Base-by-base conservation (phyloP, 2,329 filamentous ascomycete genomes). In the Calonectria pseudoreteaudii region DNA sequence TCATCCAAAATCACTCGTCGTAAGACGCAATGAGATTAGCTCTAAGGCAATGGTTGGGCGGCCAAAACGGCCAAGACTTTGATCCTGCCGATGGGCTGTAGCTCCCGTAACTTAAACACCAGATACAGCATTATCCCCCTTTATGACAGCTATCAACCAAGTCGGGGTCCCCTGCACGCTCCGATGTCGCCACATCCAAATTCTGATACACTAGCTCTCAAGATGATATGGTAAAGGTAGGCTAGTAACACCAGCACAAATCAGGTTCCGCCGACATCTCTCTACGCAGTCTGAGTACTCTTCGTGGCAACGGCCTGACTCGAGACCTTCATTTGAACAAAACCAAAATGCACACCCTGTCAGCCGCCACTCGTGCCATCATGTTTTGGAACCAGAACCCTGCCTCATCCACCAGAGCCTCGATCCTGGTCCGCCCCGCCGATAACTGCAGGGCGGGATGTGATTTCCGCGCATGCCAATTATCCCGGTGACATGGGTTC, bases 231-330 rank as follows among this genome's bases (percentile, higher is more conserved):
- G 41, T 47, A 23, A 13, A 8, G 9, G 7, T 1, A 23, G 10
- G 2, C 10, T 4, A 18, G 8, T 18, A n/a, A 23, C 1, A 47
- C 23, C 0, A 13, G 3, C 11, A 2, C 20, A 13, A 47, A 1
- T 13, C 9, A 47, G 13, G 20, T 23, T 23, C 6, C 20, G 20
- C n/a, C 10, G 9, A 8, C 20, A 47, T 47, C 20, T 23, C 9
- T 14, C 8, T 47, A 2, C 20, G 20, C 20, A 11, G 2, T 10
- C 41, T n/a, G 10, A 1, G 41, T n/a, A 34, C n/a, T n/a, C n/a
- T n/a, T n/a, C n/a, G 10, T 34, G 8, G 31, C 31, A 47, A 10
- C 16, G 8, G 3, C 20, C 4, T 47, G 9, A 16, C 1, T n/a
- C 9, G 3, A n/a, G 1, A 11, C 6, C 16, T 18, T 7, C 16